These are phyloP conservation scores for Fusarium denticulatum DNA, from an alignment of 2,329 filamentous ascomycete species.

Conservation along the genomic window DNA sequence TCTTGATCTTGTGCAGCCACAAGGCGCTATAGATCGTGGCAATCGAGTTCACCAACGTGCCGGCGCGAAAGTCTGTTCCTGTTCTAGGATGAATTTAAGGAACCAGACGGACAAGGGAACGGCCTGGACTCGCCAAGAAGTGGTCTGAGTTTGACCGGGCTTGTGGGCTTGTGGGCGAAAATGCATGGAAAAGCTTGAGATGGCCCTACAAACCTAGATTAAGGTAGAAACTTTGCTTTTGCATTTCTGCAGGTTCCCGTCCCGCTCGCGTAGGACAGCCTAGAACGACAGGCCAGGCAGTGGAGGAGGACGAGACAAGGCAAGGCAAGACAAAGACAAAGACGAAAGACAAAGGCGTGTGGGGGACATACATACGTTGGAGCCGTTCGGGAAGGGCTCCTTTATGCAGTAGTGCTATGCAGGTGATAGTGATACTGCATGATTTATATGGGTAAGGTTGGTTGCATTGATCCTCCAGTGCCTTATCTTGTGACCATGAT, in stretches of 20 bases:
- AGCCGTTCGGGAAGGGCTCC: constrained; percentile 3
- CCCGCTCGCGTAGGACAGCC: neutral
- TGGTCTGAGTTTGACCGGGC: constrained; percentile 10
- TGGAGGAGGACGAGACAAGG: neutral
- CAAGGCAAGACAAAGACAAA: neutral
- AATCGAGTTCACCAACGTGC: constrained; percentile 23
- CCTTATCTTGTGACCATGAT: neutral
- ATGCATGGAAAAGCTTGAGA: constrained; percentile 19
- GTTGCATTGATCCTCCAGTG: constrained; percentile 2
- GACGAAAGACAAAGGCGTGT: neutral
- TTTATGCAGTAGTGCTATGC: constrained; percentile 24
- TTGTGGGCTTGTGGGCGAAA: constrained; percentile 25
- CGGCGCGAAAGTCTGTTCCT: constrained; percentile 24
- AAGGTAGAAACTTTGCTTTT: constrained; percentile 9
- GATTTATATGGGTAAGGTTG: constrained; percentile 19
- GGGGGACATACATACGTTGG: constrained; percentile 7
- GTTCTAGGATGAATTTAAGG: constrained; percentile 5
- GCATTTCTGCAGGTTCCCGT: constrained; percentile 33
- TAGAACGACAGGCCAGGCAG: neutral
- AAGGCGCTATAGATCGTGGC: constrained; percentile 25
- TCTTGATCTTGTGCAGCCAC: neutral
- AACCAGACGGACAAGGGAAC: constrained; percentile 6
- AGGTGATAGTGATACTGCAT: constrained; percentile 30
- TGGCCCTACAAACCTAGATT: neutral
- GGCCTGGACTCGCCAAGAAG: constrained; percentile 29